Evolutionary conservation across 495 filamentous ascomycete species (phyloP).

Genomic region (Aspergillus funiculosus): DNA sequence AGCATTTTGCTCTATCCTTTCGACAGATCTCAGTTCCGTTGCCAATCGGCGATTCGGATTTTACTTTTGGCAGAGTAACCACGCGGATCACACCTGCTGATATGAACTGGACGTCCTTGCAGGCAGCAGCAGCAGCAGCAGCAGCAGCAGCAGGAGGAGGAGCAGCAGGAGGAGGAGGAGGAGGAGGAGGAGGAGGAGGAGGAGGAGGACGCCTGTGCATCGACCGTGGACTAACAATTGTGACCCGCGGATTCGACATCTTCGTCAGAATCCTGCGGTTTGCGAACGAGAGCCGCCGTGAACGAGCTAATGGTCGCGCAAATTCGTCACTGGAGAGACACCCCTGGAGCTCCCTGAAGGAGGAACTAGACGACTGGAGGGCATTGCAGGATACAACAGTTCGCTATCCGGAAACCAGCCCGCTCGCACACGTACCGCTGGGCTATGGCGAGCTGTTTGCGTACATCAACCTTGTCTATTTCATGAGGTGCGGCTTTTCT

Average conservation of each 20-base stretch:
- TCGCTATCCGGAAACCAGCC: constrained; percentile 34
- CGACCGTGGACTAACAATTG: constrained; percentile 36
- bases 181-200: too few relatives aligned
- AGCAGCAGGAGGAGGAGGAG: too few relatives aligned
- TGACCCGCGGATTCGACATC: constrained; percentile 41
- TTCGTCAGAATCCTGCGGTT: constrained; percentile 42
- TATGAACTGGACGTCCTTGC: constrained; percentile 23
- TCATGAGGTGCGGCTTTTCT: constrained; percentile 33
- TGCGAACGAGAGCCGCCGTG: constrained; percentile 39
- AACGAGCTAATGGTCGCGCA: constrained; percentile 19
- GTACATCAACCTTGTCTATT: constrained; percentile 42
- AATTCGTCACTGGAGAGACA: constrained; percentile 17
- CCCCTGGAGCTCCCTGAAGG: constrained; percentile 33
- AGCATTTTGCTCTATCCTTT: constrained; percentile 42
- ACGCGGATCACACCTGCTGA: constrained; percentile 34
- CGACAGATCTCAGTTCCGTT: constrained; percentile 40
- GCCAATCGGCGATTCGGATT: constrained; percentile 39
- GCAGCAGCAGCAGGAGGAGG: too few relatives aligned
- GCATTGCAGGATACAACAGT: constrained; percentile 37
- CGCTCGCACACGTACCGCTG: constrained; percentile 38
- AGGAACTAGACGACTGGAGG: constrained; percentile 41
- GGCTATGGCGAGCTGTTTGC: constrained; percentile 42
- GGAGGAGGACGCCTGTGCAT: constrained; percentile 29
- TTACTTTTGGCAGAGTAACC: constrained; percentile 31
- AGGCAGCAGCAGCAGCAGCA: too few relatives aligned